Evolutionary conservation across 1,284 basidiomycete genomes (phyloP), one percentile per base, ranked within the genome.

Genomic region (Athelia sp.): DNA sequence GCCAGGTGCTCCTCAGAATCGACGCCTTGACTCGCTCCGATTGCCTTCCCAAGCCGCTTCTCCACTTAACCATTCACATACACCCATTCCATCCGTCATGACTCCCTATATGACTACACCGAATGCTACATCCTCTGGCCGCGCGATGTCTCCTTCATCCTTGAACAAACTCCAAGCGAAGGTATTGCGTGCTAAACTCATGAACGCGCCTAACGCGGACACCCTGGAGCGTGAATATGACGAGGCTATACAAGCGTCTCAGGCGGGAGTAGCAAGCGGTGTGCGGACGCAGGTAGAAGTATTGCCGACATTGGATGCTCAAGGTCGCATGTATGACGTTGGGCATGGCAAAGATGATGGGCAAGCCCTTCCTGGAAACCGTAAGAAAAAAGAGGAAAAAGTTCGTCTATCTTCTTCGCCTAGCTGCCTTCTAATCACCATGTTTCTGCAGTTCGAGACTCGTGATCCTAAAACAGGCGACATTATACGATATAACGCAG

Each of bases 101-200:
- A 90, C 91, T 0, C 93, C 93, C 1, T 75, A 83, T 10, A 58
- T 68, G 2, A 60, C 65, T 10, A 60, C 65, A 14, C 60, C 67
- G 4, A 40, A 22, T 17, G 66, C 65, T 35, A 62, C 66, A 9
- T 73, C 26, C 26, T 29, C 65, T 34, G 54, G 62, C 17, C 72
- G 81, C n/a, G n/a, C n/a, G 2, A 60, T 88, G 51, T 87, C 85
- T 0, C 82, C 85, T 4, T 84, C 86, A 24, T 89, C 88, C 31
- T 75, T 99, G 38, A 99, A 99, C 69, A 89, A 87, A 60, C 71
- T 99, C 1, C 95, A 98, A 67, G 97, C 96, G 6, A 88, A 88
- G 57, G 93, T 97, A 1, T 70, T 99, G 15, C 84, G 93, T 17
- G 94, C 96, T 9, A 96, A 91, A 65, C 75, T 99, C 22, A 89